Base-by-base conservation (phyloP, 2,329 filamentous ascomycete species). In the Didymella pinodella region DNA sequence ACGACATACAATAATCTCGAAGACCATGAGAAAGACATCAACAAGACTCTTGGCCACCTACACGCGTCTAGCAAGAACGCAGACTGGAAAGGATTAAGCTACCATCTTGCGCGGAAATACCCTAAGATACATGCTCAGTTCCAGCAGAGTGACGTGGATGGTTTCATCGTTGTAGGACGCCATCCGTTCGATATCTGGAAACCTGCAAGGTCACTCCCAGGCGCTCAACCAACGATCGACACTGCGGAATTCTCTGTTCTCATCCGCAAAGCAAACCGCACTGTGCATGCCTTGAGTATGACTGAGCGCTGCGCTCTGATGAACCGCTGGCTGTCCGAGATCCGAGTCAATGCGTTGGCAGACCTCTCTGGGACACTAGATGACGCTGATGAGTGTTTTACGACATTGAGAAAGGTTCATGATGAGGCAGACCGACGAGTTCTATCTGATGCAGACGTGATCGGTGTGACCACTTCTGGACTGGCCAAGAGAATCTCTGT, bases 401-500 rank as follows among this genome's bases (percentile, higher is more conserved):
- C 22, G 2, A 20, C 54, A 2, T 7, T 72, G 11, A 49, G 18
- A 16, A 65, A 71, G 1, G 66, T 77, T n/a, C 65, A 73, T 14
- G 66, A 73, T 2, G 79, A 82, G n/a, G n/a, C 70, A 1, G 72
- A 80, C 16, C 72, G 75, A n/a, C 69, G 80, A 12, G 68, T 79
- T 0, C 61, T 82, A 0, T 63, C 71, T 25, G 64, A 72, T 20
- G 83, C 83, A 0, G 74, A 84, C 5, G 78, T 89, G 4, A 81
- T 89, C 43, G 86, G 86, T 0, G 75, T 87, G 1, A 89, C 86
- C 0, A 89, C 87, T 0, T 85, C 83, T 0, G 86, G 86, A 0
- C 75, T 89, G 2, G 86, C 87, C 80, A 86, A 67, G 75, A 77
- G 85, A 16, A 71, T 86, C 0, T 72, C 79, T 0, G 63, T 84